Base-by-base conservation (phyloP, 2,329 filamentous ascomycete species). In the Xylogone sp. region DNA sequence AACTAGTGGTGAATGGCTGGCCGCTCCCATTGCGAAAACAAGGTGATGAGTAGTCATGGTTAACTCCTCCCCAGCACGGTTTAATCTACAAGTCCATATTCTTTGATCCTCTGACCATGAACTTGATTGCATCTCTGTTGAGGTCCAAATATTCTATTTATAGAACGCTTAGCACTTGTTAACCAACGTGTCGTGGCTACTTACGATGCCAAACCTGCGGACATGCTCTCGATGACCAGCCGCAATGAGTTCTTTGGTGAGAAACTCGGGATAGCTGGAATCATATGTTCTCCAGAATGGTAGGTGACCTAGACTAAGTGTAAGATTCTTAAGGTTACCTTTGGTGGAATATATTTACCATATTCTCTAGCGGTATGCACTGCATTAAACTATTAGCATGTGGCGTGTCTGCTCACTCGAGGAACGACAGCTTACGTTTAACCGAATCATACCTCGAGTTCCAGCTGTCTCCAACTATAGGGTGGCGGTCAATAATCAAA, bases 231-330 rank as follows among this genome's bases (percentile, higher is more conserved):
- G 6, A 20, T 56, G 53, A 2, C 55, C 55, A 20, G 45, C n/a
- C 10, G 51, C 55, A 16, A 59, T 19, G 46, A 54, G 51, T 27
- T 57, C 46, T 46, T 53, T 56, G 6, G 29, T 44, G 2, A 57
- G 50, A 9, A 43, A 59, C 18, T 57, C 48, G 22, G 49, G 43
- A 31, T 56, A 57, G 7, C 34, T 12, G 7, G 43, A 20, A 9
- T 45, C 21, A 21, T 57, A 59, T 7, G 55, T 57, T 21, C 52
- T 16, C 8, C 54, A 53, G 47, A 57, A 59, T 4, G 56, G 55
- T 22, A 59, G 24, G 49, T 59, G 55, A 18, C 45, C 27, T 31
- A 13, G 27, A 13, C n/a, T n/a, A n/a, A n/a, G n/a, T n/a, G n/a
- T n/a, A n/a, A n/a, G n/a, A n/a, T n/a, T n/a, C n/a, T n/a, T n/a